These are phyloP conservation scores for Trichoderma koningiopsis DNA, from an alignment of 2,329 filamentous ascomycete species.

Conservation along the genomic window DNA sequence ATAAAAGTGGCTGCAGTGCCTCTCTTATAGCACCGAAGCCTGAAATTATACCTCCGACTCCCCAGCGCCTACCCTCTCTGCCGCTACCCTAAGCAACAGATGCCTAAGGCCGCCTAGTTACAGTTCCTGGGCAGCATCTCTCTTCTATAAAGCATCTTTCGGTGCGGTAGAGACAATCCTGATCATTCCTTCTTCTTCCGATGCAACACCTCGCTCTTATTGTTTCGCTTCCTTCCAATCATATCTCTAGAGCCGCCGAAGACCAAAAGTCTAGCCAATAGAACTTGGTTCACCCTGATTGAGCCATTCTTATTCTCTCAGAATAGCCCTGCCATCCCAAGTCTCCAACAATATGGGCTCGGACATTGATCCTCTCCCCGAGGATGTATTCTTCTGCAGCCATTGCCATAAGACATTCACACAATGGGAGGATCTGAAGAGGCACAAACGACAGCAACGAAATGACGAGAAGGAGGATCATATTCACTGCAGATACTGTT, in stretches of 20 bases:
- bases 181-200: background rate
- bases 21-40: background rate
- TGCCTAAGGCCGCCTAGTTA: background rate
- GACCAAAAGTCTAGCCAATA: background rate
- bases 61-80: background rate
- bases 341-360: background rate
- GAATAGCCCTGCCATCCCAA: background rate
- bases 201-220: background rate
- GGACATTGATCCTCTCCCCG: slow-evolving; percentile 2
- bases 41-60: background rate
- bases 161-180: background rate
- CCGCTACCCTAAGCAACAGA: background rate
- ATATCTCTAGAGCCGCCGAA: background rate
- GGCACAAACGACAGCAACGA: slow-evolving; percentile 38
- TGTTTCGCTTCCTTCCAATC: background rate
- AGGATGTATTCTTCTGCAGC: slow-evolving; percentile 34
- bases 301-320: background rate
- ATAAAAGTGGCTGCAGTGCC: background rate
- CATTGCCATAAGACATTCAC: slow-evolving; percentile 37
- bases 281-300: background rate
- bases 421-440: slow-evolving; percentile 31
- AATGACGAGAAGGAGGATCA: slow-evolving; percentile 31
- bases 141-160: background rate
- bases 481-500: slow-evolving; percentile 45
- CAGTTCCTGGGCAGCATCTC: background rate